Conservation (phyloP, 129 eudicot species). For the Saposhnikovia divaricata region DNA sequence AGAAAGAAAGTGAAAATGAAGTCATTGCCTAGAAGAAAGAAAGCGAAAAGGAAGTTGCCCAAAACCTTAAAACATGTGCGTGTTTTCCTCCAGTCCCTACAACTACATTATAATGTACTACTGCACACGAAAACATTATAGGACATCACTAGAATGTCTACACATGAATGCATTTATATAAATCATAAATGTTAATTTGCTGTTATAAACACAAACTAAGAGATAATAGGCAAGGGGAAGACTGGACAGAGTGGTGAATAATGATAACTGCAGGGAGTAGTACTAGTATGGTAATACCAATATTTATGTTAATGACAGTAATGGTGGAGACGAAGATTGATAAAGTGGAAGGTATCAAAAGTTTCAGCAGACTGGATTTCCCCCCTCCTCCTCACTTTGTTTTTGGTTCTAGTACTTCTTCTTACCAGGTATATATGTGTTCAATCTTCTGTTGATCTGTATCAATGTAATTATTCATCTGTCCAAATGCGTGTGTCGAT, state of each 20-base stretch:
- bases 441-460: neutral
- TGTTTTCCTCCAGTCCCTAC: neutral
- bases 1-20: neutral
- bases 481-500: too few species aligned
- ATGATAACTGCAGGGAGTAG: neutral
- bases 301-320: neutral
- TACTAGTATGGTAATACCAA: neutral
- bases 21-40: neutral
- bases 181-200: too few species aligned
- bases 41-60: neutral
- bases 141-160: neutral
- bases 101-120: neutral
- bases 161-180: neutral
- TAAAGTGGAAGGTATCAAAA: neutral
- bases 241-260: neutral
- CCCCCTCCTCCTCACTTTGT: constrained; percentile 28
- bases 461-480: too few species aligned
- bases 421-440: constrained; percentile 32
- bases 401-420: constrained; percentile 39
- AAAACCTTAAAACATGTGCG: neutral
- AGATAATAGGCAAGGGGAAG: neutral
- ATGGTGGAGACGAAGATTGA: neutral
- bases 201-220: neutral
- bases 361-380: constrained; percentile 25
- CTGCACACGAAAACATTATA: neutral